phyloP scores from a whole-genome alignment of 2,329 filamentous ascomycete species.

The Ustulina deusta region DNA sequence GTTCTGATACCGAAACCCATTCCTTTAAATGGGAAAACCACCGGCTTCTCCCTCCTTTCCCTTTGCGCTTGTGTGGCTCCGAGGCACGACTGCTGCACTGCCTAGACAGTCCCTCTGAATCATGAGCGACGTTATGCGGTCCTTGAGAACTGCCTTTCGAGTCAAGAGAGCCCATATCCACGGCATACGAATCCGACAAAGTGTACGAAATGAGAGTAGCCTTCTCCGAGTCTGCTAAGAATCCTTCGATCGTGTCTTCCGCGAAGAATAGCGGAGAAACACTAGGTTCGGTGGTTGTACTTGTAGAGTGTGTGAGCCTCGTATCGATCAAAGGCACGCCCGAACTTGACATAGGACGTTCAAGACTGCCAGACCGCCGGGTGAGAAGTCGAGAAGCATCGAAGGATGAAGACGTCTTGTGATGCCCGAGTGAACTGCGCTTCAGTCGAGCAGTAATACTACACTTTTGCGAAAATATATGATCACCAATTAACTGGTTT shows the following conservation, averaged over 20 bases:
- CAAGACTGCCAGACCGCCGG: constrained; percentile 27
- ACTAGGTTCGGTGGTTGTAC: constrained; percentile 10
- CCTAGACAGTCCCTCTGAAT: constrained; percentile 14
- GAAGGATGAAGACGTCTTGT: constrained; percentile 46
- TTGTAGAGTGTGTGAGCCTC: constrained; percentile 31
- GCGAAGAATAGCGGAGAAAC: constrained; percentile 21
- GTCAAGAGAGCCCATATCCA: constrained; percentile 32
- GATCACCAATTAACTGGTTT: constrained; percentile 42
- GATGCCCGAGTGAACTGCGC: constrained; percentile 46
- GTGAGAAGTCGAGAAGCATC: constrained; percentile 43
- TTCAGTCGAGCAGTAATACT: constrained; percentile 44
- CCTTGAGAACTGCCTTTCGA: constrained; percentile 27
- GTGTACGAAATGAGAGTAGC: constrained; percentile 20
- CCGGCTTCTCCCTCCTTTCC: constrained; percentile 48
- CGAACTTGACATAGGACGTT: constrained; percentile 48
- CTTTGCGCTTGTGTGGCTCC: constrained; percentile 45
- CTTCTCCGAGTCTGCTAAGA: constrained; percentile 18
- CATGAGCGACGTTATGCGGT: not conserved
- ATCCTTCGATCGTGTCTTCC: constrained; percentile 22
- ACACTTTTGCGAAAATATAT: constrained; percentile 40
- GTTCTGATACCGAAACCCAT: constrained; percentile 63
- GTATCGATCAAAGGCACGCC: constrained; percentile 44
- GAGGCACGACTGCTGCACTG: constrained; percentile 28
- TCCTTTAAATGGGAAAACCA: constrained; percentile 61
- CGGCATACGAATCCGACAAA: constrained; percentile 22